Base-by-base conservation (phyloP, 495 filamentous ascomycete genomes). In the Hyaloscypha bicolor region DNA sequence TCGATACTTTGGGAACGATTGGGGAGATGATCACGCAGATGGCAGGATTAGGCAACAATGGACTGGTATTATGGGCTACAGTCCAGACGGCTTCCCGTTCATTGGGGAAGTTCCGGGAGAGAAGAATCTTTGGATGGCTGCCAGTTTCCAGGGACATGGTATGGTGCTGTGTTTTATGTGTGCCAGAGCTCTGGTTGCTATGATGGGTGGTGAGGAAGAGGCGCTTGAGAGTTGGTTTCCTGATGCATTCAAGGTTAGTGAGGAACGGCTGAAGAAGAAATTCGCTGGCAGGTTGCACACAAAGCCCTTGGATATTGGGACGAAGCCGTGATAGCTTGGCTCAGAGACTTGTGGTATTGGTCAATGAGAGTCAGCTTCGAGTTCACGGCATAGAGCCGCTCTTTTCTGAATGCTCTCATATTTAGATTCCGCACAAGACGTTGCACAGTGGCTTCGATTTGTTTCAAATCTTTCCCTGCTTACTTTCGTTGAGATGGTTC, bases 11-110 rank as follows among this genome's bases (percentile, higher is more conserved):
- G 87, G 86, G 0, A 56, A 63, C 9, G 78, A 81, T 45, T 88
- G 87, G 83, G 89, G 87, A 6, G 80, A 83, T 9, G 85, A 90
- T 64, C 73, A 87, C 65, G 75, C 76, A 4, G 79, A 81, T 4
- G 86, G 82, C 12, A 81, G 87, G 52, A 78, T 92, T 57, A 80
- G 86, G 32, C 79, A 77, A 58, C 80, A 85, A 66, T 90, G 87
- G 87, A 87, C 83, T 12, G 87, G 87, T 0, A 86, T 88, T 45
- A 90, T 89, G 86, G 86, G 85, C 1, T 81, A 79, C 30, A 83
- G 77, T 21, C 78, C 81, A 1, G 86, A 89, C 68, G 85, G 82
- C 12, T 77, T 83, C 29, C 87, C 87, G 0, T 81, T 86, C 66
- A 83, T 90, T 6, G 82, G 83, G 9, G 74, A 81, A 72, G 72